Conservation (phyloP, 1,284 basidiomycete genomes). For the Boletellus dicymbophilus region DNA sequence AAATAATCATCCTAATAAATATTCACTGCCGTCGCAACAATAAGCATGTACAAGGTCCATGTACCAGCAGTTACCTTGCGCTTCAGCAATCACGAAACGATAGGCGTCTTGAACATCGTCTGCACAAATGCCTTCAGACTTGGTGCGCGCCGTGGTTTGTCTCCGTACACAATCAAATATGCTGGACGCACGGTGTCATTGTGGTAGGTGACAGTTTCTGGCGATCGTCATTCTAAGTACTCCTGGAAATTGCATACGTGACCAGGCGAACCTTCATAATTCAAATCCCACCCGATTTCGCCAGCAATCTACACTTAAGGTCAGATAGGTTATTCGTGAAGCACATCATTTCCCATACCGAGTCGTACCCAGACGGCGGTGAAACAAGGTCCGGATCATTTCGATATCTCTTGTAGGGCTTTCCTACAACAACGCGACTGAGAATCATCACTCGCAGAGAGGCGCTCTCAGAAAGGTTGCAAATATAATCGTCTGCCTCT, state of each 20-base stretch:
- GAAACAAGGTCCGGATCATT: constrained; percentile 48
- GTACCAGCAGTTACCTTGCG: neutral
- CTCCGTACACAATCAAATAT: constrained; percentile 54
- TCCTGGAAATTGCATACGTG: neutral
- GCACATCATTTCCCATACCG: constrained; percentile 40
- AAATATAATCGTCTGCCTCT: constrained; percentile 65
- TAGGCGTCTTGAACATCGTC: constrained; percentile 37
- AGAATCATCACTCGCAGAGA: constrained; percentile 49
- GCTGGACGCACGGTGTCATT: constrained; percentile 62
- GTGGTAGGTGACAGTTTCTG: constrained; percentile 58
- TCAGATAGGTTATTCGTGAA: neutral
- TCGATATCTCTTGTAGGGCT: constrained; percentile 44
- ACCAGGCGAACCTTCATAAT: constrained; percentile 45
- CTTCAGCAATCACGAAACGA: constrained; percentile 26
- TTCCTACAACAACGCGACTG: constrained; percentile 62
- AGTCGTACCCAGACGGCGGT: constrained; percentile 56
- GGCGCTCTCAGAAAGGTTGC: constrained; percentile 40
- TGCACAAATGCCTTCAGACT: constrained; percentile 33
- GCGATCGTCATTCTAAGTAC: neutral
- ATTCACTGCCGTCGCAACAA: constrained; percentile 1
- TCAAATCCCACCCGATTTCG: constrained; percentile 54
- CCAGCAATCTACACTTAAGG: constrained; percentile 35
- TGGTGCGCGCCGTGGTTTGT: constrained; percentile 26
- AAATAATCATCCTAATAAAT: constrained; percentile 13
- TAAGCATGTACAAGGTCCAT: neutral